Base-by-base conservation (phyloP, 257 asterid species). In the Solanum chiquidenum region DNA sequence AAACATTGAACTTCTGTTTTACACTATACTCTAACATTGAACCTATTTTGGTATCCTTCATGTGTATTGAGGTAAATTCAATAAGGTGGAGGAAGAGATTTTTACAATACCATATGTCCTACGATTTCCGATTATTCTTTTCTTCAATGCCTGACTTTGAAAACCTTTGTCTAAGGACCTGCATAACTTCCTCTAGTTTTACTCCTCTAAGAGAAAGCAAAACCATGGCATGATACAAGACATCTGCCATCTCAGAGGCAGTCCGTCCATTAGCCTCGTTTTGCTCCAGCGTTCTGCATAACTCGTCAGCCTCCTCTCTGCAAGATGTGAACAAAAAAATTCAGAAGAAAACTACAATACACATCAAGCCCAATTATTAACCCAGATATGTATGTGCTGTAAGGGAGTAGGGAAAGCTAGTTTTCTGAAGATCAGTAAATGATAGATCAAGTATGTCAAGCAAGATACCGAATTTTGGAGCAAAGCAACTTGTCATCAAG, bases 221-320 rank as follows among this genome's bases (percentile, higher is more conserved):
- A 85, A 95, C 98, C 98, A 95, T 93, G 79, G 96, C 71, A 86
- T 95, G 98, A 88, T 95, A 95, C 14, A 95, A 92, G 86, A 97
- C 91, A 77, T 97, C 98, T 2, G 95, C 98, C 96, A 95, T 95
- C 87, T 97, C 98, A 0, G 98, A 93, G 40, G 93, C 95, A 71
- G 95, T 92, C 86, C 98, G 89, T 18, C 92, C 87, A 44, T 44
- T 89, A 23, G 90, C 99, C 92, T 97, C 98, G 1, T 94, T 93
- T 58, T 93, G 95, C 90, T 97, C 98, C 38, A 94, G 82, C 6
- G 99, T 94, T 86, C 92, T 91, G 89, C 98, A 95, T 46, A 95
- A 88, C 91, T 96, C 99, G 80, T 96, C 96, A 0, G 99, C 99
- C 88, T 96, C 99, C 83, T 96, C 99, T 91, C 98, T 96, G 40